A percentile compares a stretch with the other conserved stretches of the same genome.
Evolutionary conservation across 2,329 filamentous ascomycete genomes (phyloP).

Genomic region (Ilyonectria sp.): DNA sequence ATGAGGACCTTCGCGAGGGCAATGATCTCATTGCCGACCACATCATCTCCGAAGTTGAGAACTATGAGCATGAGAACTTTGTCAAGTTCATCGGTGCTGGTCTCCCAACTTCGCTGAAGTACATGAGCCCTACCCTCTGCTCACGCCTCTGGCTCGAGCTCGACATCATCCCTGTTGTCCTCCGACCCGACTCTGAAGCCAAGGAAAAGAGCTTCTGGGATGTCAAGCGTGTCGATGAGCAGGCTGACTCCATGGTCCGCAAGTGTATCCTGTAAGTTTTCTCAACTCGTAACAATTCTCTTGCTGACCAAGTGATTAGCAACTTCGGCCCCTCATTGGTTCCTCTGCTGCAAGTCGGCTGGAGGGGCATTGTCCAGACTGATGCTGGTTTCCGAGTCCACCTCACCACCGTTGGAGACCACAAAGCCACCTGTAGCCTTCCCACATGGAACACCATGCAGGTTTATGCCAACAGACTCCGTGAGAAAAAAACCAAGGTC

Average conservation of each 20-base stretch:
- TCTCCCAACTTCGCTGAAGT: conserved; percentile 72
- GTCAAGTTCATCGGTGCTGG: conserved; percentile 84
- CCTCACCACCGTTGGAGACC: conserved; percentile 70
- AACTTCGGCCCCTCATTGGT: conserved; percentile 81
- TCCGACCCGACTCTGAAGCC: conserved; percentile 64
- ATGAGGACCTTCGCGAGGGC: conserved; percentile 56
- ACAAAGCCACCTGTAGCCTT: conserved; percentile 71
- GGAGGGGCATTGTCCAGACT: conserved; percentile 78
- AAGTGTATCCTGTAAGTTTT: conserved; percentile 80
- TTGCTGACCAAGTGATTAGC: conserved; percentile 54
- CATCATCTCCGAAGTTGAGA: conserved; percentile 69
- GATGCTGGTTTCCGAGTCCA: conserved; percentile 76
- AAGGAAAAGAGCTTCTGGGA: conserved; percentile 64
- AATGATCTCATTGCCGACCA: conserved; percentile 70
- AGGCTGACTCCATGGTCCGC: conserved; percentile 85
- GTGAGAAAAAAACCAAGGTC: conserved; percentile 75
- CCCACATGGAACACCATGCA: conserved; percentile 77
- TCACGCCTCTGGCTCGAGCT: conserved; percentile 82
- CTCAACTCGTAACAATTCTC: background rate
- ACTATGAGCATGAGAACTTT: conserved; percentile 76
- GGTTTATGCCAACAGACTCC: conserved; percentile 75
- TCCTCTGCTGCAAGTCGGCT: conserved; percentile 78
- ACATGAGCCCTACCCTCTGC: conserved; percentile 75
- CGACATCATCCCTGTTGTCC: conserved; percentile 81
- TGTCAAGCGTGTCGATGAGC: conserved; percentile 79